Evolutionary conservation across 2,329 filamentous ascomycete species (phyloP).

Genomic region (Colletotrichum limetticola): DNA sequence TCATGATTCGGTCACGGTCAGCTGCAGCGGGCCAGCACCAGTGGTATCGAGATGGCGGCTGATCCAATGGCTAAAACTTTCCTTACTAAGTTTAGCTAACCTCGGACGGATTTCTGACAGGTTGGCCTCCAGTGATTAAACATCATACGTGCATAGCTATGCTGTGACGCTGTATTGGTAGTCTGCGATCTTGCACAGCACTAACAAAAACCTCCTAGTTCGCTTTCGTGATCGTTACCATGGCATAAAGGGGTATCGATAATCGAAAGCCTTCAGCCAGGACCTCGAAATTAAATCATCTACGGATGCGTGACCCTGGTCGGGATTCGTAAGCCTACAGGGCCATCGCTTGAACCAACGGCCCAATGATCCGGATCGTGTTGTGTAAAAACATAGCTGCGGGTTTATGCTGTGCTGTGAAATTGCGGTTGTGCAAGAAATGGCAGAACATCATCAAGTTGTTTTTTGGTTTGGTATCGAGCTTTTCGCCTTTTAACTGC

Average conservation of each 20-base stretch:
- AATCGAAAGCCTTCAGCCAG: background rate
- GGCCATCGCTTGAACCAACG: background rate
- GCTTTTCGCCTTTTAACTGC: constrained; percentile 39
- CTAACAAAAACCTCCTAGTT: background rate
- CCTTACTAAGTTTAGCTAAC: background rate
- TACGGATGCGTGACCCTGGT: background rate
- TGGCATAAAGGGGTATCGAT: background rate
- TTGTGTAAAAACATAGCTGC: no score
- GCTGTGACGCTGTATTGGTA: background rate
- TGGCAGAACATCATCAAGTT: constrained; percentile 1
- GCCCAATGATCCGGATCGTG: background rate
- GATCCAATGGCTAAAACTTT: background rate
- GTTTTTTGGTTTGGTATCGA: constrained; percentile 29
- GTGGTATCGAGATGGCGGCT: background rate
- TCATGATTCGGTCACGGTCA: background rate
- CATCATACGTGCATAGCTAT: background rate
- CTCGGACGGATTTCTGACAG: background rate
- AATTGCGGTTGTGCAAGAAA: background rate
- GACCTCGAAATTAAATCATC: constrained; percentile 1
- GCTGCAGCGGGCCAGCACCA: background rate
- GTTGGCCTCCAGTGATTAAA: background rate
- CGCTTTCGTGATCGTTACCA: background rate
- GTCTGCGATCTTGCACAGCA: constrained; percentile 6
- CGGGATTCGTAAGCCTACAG: constrained; percentile 3
- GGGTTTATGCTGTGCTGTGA: background rate